Base-by-base conservation (phyloP, 768 basidiomycete species). In the Botryobasidium botryosum region DNA sequence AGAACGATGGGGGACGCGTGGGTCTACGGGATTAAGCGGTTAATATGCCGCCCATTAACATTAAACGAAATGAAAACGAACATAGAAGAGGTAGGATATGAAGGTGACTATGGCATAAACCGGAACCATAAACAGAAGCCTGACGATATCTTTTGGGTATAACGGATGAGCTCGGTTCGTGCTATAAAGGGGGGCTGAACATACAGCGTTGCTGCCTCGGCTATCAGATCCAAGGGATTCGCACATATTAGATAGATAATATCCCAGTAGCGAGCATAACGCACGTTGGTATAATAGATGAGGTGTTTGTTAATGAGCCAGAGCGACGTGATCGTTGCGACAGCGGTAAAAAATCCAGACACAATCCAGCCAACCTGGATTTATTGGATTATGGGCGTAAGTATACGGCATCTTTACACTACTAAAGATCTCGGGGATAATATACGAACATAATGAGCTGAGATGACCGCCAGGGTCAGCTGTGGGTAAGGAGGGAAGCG, bases 261-360 rank as follows among this genome's bases (percentile, higher is more conserved):
- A 31, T 40, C 21, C 4, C 40, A 43, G 23, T 32, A 6, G n/a
- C 44, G 8, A 13, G n/a, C 15, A 6, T 17, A 21, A 59, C 73
- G 48, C 49, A 79, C 77, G 53, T 75, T 72, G 13, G 75, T 77
- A 54, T 80, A 84, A 71, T 74, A 79, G 39, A 64, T 63, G 10
- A 83, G 62, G 57, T 85, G 81, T 56, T 76, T 77, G 57, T 64
- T 62, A 38, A 85, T 73, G n/a, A 83, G 66, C 80, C 80, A 84
- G 49, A 72, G 66, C 0, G 79, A 80, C n/a, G 65, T 62, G 17
- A 64, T 56, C 4, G 68, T 67, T 3, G 79, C 70, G 25, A 76
- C 51, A 7, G 74, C 31, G 2, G 77, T 68, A 56, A 80, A 75
- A 48, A 67, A 62, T 3, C 74, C 74, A 32, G 71, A 64, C 25